These are phyloP conservation scores for Stachybotrys elegans DNA, from an alignment of 2,329 filamentous ascomycete species.

Conservation along the genomic window DNA sequence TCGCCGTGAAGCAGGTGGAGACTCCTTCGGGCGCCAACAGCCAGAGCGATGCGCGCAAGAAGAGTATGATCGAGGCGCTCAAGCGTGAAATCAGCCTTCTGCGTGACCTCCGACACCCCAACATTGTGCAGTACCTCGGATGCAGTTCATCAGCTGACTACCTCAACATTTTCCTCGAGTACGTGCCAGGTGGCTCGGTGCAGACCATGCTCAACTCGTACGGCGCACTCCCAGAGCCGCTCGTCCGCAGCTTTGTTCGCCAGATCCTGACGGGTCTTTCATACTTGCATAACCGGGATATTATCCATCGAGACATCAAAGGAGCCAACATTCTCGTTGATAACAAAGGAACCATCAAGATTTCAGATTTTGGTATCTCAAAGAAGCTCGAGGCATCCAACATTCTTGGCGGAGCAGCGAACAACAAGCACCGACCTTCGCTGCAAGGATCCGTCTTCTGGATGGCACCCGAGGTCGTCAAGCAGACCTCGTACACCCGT, in stretches of 20 bases:
- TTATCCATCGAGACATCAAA: constrained; percentile 98
- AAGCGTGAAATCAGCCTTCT: constrained; percentile 95
- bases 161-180: constrained; percentile 99
- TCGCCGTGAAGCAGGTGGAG: constrained; percentile 98
- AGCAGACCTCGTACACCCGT: constrained; percentile 94
- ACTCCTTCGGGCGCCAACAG: constrained; percentile 75
- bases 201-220: constrained; percentile 99
- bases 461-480: constrained; percentile 99
- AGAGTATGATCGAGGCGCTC: constrained; percentile 94
- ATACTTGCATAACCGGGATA: constrained; percentile 89
- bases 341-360: constrained; percentile 98
- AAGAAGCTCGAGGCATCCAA: constrained; percentile 95
- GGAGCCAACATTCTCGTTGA: constrained; percentile 98
- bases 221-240: constrained; percentile 84
- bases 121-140: constrained; percentile 97
- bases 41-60: constrained; percentile 84
- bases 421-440: constrained; percentile 67
- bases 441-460: constrained; percentile 97
- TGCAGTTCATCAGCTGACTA: constrained; percentile 87
- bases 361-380: constrained; percentile 97
- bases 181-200: constrained; percentile 94
- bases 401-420: constrained; percentile 64
- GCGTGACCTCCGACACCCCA: constrained; percentile 88
- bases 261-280: constrained; percentile 91
- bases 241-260: constrained; percentile 93